Evolutionary conservation across 2,329 filamentous ascomycete genomes (phyloP).

Genomic region (Tetracladium maxilliforme): DNA sequence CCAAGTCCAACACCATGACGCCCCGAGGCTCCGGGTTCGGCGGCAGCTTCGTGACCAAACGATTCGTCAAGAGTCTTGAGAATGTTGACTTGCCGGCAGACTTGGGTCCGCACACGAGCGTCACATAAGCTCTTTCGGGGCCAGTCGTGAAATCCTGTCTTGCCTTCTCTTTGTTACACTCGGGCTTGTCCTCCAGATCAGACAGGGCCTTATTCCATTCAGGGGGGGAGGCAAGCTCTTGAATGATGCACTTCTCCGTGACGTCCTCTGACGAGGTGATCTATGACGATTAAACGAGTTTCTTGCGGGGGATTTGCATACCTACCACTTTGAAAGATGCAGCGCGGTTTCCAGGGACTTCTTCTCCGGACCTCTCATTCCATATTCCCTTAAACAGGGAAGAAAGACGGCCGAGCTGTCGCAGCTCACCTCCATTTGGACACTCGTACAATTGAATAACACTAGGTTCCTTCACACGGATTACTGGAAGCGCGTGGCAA

Average conservation of each 20-base stretch:
- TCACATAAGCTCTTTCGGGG: constrained; percentile 19
- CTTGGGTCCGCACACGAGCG: constrained; percentile 55
- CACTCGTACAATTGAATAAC: too few relatives aligned
- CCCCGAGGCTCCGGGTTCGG: constrained; percentile 7
- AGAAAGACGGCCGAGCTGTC: constrained; percentile 41
- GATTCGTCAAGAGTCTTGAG: constrained; percentile 49
- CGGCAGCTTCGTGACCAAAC: constrained; percentile 27
- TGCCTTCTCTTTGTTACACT: constrained; percentile 23
- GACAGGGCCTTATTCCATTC: constrained; percentile 37
- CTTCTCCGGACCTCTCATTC: constrained; percentile 27
- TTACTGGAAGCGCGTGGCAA: constrained; percentile 55
- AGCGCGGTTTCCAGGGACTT: constrained; percentile 12
- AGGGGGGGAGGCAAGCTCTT: constrained; percentile 38
- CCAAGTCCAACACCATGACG: constrained; percentile 51
- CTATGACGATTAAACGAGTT: constrained; percentile 17
- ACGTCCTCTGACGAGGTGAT: constrained; percentile 36
- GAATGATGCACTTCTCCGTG: constrained; percentile 31
- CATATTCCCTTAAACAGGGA: constrained; percentile 55
- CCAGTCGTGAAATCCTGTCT: constrained; percentile 22
- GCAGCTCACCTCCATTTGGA: constrained; percentile 29
- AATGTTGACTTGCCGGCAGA: constrained; percentile 67
- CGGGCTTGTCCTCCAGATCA: constrained; percentile 6
- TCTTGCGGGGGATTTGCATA: constrained; percentile 1
- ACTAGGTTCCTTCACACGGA: too few relatives aligned
- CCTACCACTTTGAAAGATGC: constrained; percentile 35